Base-by-base conservation (phyloP, 805 yeast species). In the Nematodospora valgi region DNA sequence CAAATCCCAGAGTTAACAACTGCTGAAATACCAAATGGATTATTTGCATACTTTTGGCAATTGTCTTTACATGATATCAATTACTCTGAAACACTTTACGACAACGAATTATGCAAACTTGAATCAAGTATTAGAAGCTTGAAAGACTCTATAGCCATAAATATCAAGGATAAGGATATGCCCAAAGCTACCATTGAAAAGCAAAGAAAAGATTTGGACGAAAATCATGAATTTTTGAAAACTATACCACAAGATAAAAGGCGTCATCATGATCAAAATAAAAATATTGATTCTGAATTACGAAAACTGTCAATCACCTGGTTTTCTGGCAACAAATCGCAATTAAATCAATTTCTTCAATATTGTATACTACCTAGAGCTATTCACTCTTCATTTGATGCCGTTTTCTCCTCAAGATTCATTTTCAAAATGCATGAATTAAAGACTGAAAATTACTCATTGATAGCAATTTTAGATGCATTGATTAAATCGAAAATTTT, bases 361-460 rank as follows among this genome's bases (percentile, higher is more conserved):
- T 54, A 58, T 35, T 86, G 96, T 55, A 47, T 86, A 5, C 56
- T 88, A 9, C 96, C 96, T 8, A 68, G 97, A 44, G 71, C 80
- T 3, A 55, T 82, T 2, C 87, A 82, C 44, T 85, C 96, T 0
- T 78, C 94, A 0, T 74, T 81, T 43, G 97, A 88, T 60, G 95
- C 96, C 0, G 65, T 83, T 0, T 89, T 63, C 51, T 58, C 79
- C 23, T 76, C 84, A 0, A 66, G 69, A 37, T 86, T 88, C 49
- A 43, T 87, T 6, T 70, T 76, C 38, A 59, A 67, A 28, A 47
- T 79, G 13, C 76, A 80, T 36, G 52, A 59, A 0, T 32, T 64
- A 16, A 42, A 55, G 5, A 47, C 63, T 0, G 46, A 56, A 7
- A 60, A 71, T 14, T 64, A 64, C 28, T 54, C 63, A 3, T 39